Percentiles rank a stretch among this genome's conserved stretches.
phyloP scores from a whole-genome alignment of 805 yeast genomes.

The Isabelozyma rhagii region DNA sequence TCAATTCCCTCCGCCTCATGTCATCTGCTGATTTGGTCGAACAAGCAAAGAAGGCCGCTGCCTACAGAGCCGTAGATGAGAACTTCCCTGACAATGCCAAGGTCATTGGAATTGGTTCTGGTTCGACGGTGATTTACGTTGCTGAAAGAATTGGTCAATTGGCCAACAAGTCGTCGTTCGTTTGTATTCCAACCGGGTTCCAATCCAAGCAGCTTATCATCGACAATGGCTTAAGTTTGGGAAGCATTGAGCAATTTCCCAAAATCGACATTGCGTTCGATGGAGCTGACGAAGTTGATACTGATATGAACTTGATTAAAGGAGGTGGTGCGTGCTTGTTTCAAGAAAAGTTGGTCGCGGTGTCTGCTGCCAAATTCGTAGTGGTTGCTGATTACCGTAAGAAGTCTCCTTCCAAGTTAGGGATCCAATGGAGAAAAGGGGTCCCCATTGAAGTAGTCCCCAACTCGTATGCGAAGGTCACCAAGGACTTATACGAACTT shows the following conservation, averaged over 20 bases:
- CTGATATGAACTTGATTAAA: conserved; percentile 77
- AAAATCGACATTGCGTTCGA: conserved; percentile 90
- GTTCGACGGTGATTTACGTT: conserved; percentile 94
- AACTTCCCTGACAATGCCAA: conserved; percentile 66
- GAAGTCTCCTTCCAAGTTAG: conserved; percentile 63
- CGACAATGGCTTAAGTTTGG: conserved; percentile 74
- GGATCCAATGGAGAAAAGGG: conserved; percentile 82
- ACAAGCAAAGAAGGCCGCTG: conserved; percentile 85
- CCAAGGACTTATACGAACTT: conserved; percentile 54
- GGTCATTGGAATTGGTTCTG: conserved; percentile 92
- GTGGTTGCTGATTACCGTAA: conserved; percentile 93
- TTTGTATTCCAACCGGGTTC: conserved; percentile 95
- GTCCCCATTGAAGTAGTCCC: conserved; percentile 97
- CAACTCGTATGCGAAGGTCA: conserved; percentile 74
- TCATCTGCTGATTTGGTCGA: conserved; percentile 42
- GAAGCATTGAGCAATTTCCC: conserved; percentile 80
- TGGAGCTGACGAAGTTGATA: conserved; percentile 97
- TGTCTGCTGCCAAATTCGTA: conserved; percentile 69
- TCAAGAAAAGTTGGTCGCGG: conserved; percentile 93
- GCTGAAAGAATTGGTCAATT: conserved; percentile 89
- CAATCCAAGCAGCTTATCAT: conserved; percentile 86
- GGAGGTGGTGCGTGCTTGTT: conserved; percentile 99
- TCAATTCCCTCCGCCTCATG: background rate
- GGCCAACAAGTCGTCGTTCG: conserved; percentile 48
- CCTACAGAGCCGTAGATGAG: conserved; percentile 89